Evolutionary conservation across 495 filamentous ascomycete genomes (phyloP).

Genomic region (Melanomma pulvis-pyrius): DNA sequence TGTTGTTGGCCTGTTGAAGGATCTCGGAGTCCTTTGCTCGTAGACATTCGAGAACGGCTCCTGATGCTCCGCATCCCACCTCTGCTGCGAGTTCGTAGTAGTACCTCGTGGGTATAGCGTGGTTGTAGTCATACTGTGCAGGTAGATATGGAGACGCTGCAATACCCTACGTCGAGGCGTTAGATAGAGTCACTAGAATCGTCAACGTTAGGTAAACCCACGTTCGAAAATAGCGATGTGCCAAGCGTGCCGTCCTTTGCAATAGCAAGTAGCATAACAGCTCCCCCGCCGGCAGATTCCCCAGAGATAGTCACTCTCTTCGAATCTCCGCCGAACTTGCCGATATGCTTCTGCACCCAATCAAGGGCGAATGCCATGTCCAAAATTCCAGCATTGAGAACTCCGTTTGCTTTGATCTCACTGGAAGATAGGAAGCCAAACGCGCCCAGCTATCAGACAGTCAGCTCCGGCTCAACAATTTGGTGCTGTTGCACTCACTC

Average conservation of each 20-base stretch:
- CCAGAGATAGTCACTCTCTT: slow-evolving; percentile 21
- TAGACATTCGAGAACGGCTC: slow-evolving; percentile 13
- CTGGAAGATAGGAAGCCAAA: slow-evolving; percentile 35
- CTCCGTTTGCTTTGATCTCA: slow-evolving; percentile 40
- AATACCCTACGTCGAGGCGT: slow-evolving; percentile 9
- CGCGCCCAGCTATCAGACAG: slow-evolving; percentile 10
- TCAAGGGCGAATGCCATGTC: slow-evolving; percentile 12
- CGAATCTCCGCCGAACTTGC: slow-evolving; percentile 20
- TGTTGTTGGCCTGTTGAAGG: slow-evolving; percentile 9
- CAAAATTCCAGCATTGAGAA: slow-evolving; percentile 32
- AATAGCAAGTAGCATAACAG: slow-evolving; percentile 9
- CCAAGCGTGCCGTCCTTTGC: slow-evolving; percentile 10
- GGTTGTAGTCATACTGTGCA: slow-evolving; percentile 17
- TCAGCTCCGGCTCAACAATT: background rate
- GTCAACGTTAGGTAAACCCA: background rate
- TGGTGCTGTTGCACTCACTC: slow-evolving; percentile 22
- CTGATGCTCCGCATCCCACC: slow-evolving; percentile 9
- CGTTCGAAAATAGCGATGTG: background rate
- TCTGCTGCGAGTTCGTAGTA: slow-evolving; percentile 11
- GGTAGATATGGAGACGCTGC: slow-evolving; percentile 18
- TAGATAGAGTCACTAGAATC: background rate
- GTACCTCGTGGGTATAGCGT: background rate
- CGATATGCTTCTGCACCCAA: slow-evolving; percentile 22
- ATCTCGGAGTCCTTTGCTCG: background rate
- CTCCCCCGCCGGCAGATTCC: slow-evolving; percentile 10